A percentile compares a stretch with the other conserved stretches of the same genome.
Evolutionary conservation across 805 yeast species (phyloP).

Genomic region (Starmerella vaccinii): DNA sequence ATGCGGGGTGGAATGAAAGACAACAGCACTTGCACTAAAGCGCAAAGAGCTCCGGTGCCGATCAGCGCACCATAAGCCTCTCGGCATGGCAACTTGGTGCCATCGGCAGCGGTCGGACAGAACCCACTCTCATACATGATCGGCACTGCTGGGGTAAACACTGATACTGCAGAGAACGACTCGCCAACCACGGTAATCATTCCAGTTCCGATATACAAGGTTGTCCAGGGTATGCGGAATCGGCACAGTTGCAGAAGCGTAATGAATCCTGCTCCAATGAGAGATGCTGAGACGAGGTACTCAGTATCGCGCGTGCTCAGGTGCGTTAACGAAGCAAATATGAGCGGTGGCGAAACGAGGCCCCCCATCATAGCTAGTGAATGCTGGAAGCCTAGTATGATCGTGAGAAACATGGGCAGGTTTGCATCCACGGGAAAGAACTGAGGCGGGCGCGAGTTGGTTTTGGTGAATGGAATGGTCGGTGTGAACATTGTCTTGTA

Average conservation of each 20-base stretch:
- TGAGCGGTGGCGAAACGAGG: slow-evolving; percentile 70
- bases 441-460: slow-evolving; percentile 47
- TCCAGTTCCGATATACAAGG: slow-evolving; percentile 78
- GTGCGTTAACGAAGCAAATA: slow-evolving; percentile 56
- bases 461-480: slow-evolving; percentile 53
- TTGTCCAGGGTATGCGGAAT: slow-evolving; percentile 62
- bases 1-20: slow-evolving; percentile 68
- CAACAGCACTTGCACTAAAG: slow-evolving; percentile 57
- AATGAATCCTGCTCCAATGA: slow-evolving; percentile 61
- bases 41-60: slow-evolving; percentile 72
- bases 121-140: slow-evolving; percentile 65
- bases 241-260: slow-evolving; percentile 71
- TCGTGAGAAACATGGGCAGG: slow-evolving; percentile 71
- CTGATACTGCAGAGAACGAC: slow-evolving; percentile 76
- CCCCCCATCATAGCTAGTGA: slow-evolving; percentile 91
- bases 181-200: slow-evolving; percentile 84
- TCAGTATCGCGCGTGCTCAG: slow-evolving; percentile 42
- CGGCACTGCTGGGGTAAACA: slow-evolving; percentile 65
- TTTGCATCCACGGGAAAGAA: slow-evolving; percentile 72
- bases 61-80: slow-evolving; percentile 79
- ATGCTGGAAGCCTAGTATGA: slow-evolving; percentile 77
- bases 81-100: slow-evolving; percentile 66
- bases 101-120: slow-evolving; percentile 56
- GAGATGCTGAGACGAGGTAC: slow-evolving; percentile 59
- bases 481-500: slow-evolving; percentile 74